phyloP scores from a whole-genome alignment of 176 grass and related monocot species.

The Oryza longistaminata region DNA sequence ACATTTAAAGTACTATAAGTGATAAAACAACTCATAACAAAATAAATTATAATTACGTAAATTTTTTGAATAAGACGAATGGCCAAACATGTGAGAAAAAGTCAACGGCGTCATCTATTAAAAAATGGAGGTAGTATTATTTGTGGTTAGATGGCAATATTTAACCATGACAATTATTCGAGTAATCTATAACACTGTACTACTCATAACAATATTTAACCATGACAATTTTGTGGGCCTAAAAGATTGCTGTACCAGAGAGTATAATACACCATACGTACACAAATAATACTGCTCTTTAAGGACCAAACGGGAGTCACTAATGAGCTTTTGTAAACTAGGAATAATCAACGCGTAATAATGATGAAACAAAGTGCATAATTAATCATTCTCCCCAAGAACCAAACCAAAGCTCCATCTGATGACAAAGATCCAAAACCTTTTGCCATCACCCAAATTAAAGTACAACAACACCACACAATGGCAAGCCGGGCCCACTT shows the following conservation, averaged over 20 bases:
- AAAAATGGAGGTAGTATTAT: too few species aligned
- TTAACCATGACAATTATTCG: background rate
- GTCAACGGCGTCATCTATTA: too few species aligned
- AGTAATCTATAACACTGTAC: too few species aligned
- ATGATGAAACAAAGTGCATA: slow-evolving; percentile 36
- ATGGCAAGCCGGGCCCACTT: background rate
- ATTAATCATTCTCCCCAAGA: slow-evolving; percentile 13
- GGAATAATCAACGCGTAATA: background rate
- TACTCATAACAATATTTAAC: background rate
- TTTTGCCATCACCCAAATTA: slow-evolving; percentile 15
- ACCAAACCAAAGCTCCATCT: slow-evolving; percentile 1
- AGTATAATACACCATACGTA: background rate
- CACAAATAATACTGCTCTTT: background rate
- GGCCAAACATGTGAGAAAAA: too few species aligned
- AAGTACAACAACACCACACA: background rate
- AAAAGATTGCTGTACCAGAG: background rate
- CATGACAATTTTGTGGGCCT: background rate
- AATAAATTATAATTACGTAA: too few species aligned
- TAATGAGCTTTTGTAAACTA: background rate
- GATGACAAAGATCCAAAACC: slow-evolving; percentile 2
- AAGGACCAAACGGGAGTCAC: background rate
- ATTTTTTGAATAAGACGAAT: too few species aligned
- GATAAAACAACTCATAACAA: too few species aligned
- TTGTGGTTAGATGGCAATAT: background rate
- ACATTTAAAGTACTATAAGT: too few species aligned